A percentile compares a stretch with the other conserved stretches of the same genome.
Evolutionary conservation across 257 asterid genomes (phyloP).

Genomic region (Anisodus acutangulus): DNA sequence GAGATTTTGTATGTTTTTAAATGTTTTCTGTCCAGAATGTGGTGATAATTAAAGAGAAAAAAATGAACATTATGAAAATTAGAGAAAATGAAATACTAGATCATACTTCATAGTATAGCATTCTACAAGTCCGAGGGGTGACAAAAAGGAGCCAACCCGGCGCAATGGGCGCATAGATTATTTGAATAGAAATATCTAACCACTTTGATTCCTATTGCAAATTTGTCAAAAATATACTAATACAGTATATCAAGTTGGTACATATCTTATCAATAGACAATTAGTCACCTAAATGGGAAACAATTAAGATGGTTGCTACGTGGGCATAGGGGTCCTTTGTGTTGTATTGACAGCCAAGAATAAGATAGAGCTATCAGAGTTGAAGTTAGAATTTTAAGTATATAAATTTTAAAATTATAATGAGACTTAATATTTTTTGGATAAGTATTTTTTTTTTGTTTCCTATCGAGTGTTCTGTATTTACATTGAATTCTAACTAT

Average conservation of each 20-base stretch:
- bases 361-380: not conserved
- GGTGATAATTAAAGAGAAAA: not conserved
- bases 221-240: not conserved
- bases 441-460: not conserved
- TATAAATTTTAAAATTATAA: not conserved
- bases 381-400: not conserved
- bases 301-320: not conserved
- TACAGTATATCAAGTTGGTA: not conserved
- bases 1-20: not conserved
- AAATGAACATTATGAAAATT: not conserved
- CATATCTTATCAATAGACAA: not conserved
- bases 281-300: slow-evolving; percentile 8
- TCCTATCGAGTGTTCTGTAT: too few species aligned
- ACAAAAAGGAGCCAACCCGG: slow-evolving; percentile 20
- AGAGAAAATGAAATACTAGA: not conserved
- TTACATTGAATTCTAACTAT: too few species aligned
- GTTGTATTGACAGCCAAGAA: not conserved
- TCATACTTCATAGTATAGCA: not conserved
- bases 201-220: slow-evolving; percentile 6
- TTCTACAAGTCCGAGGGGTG: not conserved
- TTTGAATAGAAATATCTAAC: not conserved
- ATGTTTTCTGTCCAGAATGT: too few species aligned
- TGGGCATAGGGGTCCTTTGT: not conserved
- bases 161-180: slow-evolving; percentile 27
- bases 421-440: too few species aligned